These are phyloP conservation scores for Plasmodium chabaudi DNA, from an alignment of 169 alveolate genomes.

Conservation along the genomic window DNA sequence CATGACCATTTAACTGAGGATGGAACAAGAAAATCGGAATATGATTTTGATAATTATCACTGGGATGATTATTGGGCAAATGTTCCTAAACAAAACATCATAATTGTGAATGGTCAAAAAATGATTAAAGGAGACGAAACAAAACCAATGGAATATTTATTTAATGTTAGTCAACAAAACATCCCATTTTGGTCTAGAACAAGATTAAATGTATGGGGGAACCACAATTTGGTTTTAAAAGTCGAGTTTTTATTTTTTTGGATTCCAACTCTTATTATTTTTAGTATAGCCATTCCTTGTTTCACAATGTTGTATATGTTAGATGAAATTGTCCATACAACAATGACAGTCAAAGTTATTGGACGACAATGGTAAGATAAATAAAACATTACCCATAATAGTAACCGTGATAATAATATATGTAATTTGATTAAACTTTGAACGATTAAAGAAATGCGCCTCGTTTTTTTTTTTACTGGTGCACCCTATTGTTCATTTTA, in stretches of 20 bases:
- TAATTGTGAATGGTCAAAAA: slow-evolving; percentile 88
- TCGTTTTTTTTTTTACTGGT: not conserved
- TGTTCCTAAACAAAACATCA: slow-evolving; percentile 86
- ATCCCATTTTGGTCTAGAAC: slow-evolving; percentile 85
- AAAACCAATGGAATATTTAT: slow-evolving; percentile 88
- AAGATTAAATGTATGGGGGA: slow-evolving; percentile 85
- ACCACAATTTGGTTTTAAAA: slow-evolving; percentile 84
- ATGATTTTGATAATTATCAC: slow-evolving; percentile 85
- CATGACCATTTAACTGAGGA: slow-evolving; percentile 87
- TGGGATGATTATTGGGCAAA: slow-evolving; percentile 87
- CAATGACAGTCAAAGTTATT: slow-evolving; percentile 91
- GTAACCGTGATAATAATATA: not conserved
- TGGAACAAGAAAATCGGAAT: slow-evolving; percentile 83
- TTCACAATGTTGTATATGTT: slow-evolving; percentile 89
- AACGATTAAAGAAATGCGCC: not conserved
- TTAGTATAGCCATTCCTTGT: slow-evolving; percentile 90
- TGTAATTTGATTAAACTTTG: not conserved
- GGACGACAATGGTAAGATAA: slow-evolving; percentile 89
- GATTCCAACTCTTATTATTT: slow-evolving; percentile 90
- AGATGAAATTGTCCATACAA: slow-evolving; percentile 90
- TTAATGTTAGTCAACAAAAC: slow-evolving; percentile 80
- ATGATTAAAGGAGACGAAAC: slow-evolving; percentile 90
- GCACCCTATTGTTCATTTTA: too few species aligned
- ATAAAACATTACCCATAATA: not conserved
- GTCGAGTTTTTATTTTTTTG: slow-evolving; percentile 91